These are phyloP conservation scores for Amyloporia xantha DNA, from an alignment of 768 basidiomycete species.

Conservation along the genomic window DNA sequence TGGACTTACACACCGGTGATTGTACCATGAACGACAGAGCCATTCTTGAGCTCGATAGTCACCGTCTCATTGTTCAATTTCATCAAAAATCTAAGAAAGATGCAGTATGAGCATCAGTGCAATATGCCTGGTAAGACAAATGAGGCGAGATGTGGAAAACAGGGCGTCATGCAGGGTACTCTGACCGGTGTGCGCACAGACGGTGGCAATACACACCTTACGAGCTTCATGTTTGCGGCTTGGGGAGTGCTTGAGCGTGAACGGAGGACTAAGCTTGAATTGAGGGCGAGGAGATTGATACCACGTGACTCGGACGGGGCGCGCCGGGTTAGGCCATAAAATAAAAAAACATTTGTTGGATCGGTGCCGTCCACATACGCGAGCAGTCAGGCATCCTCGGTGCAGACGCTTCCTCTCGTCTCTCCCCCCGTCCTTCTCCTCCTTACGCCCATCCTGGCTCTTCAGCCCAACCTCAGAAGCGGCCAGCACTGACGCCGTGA, in stretches of 20 bases:
- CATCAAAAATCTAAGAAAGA: constrained; percentile 80
- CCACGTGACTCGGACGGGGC: neutral
- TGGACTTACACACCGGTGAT: constrained; percentile 70
- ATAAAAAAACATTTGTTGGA: neutral
- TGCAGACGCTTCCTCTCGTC: too few relatives aligned
- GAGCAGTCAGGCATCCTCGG: neutral
- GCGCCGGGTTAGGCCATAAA: neutral
- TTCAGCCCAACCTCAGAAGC: neutral
- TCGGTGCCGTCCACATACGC: neutral
- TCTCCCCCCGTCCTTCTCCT: neutral
- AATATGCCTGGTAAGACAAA: neutral
- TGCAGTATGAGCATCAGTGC: neutral
- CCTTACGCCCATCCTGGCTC: neutral
- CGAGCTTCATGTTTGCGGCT: constrained; percentile 68
- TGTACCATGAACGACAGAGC: constrained; percentile 90
- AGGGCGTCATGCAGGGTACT: too few relatives aligned
- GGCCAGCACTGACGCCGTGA: neutral
- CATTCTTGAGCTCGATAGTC: constrained; percentile 97
- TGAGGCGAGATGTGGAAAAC: neutral
- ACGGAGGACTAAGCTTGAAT: too few relatives aligned
- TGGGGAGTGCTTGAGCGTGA: too few relatives aligned
- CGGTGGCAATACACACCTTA: constrained; percentile 60
- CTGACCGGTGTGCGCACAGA: too few relatives aligned
- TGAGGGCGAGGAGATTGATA: neutral
- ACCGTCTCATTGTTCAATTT: constrained; percentile 99